Evolutionary conservation across 2,329 filamentous ascomycete genomes (phyloP).

Genomic region (Exserohilum turcica): DNA sequence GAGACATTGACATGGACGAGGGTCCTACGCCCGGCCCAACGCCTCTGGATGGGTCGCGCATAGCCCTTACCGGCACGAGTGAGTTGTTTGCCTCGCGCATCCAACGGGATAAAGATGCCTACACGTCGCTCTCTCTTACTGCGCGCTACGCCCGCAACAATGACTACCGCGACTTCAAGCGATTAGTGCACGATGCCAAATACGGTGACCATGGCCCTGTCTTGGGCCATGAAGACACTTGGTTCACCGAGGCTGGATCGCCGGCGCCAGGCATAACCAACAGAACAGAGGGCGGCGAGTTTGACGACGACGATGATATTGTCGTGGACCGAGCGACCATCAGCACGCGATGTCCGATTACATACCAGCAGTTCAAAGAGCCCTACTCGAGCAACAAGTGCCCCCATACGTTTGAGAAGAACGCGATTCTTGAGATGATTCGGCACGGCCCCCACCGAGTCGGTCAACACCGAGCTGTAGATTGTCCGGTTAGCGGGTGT

Average conservation of each 20-base stretch:
- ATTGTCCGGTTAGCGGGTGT: slow-evolving; percentile 71
- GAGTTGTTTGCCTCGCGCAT: slow-evolving; percentile 47
- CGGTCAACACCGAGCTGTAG: slow-evolving; percentile 43
- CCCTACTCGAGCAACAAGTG: slow-evolving; percentile 71
- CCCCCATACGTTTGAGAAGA: slow-evolving; percentile 73
- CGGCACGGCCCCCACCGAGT: slow-evolving; percentile 25
- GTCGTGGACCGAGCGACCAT: slow-evolving; percentile 67
- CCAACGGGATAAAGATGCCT: slow-evolving; percentile 51
- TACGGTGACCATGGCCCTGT: slow-evolving; percentile 60
- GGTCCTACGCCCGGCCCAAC: slow-evolving; percentile 46
- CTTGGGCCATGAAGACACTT: slow-evolving; percentile 62
- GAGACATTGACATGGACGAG: slow-evolving; percentile 40
- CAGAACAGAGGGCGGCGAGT: slow-evolving; percentile 34
- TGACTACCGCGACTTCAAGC: slow-evolving; percentile 65
- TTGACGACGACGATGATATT: slow-evolving; percentile 68
- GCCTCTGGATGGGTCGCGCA: slow-evolving; percentile 41
- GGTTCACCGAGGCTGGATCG: slow-evolving; percentile 63
- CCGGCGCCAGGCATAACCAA: slow-evolving; percentile 51
- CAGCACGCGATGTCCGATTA: slow-evolving; percentile 72
- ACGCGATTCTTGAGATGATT: slow-evolving; percentile 64
- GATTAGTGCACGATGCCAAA: slow-evolving; percentile 65
- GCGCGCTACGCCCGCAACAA: slow-evolving; percentile 64
- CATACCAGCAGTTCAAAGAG: slow-evolving; percentile 66
- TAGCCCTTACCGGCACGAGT: slow-evolving; percentile 41
- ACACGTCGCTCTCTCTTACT: slow-evolving; percentile 46